Evolutionary conservation across 2,329 filamentous ascomycete species (phyloP).

Genomic region (Microdochium bolleyi): DNA sequence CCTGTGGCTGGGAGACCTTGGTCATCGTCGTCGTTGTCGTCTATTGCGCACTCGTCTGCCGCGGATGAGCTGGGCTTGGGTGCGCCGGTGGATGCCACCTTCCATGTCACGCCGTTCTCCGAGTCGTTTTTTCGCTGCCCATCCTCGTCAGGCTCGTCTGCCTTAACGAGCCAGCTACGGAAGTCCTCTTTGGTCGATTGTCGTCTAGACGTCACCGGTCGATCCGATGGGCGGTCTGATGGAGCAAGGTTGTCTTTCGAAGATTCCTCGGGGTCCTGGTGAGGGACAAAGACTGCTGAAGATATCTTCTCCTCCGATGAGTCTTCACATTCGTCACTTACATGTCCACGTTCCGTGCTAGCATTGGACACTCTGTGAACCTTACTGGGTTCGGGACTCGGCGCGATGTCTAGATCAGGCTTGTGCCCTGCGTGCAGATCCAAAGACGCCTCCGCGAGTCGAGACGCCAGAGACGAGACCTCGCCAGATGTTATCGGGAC

Average conservation of each 20-base stretch:
- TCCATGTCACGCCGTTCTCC: slow-evolving; percentile 17
- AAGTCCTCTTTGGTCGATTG: slow-evolving; percentile 25
- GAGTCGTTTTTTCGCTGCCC: slow-evolving; percentile 23
- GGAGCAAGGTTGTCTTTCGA: neutral
- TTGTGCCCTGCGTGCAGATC: neutral
- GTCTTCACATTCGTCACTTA: slow-evolving; percentile 21
- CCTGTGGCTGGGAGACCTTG: slow-evolving; percentile 6
- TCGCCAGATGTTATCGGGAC: neutral
- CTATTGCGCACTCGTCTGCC: slow-evolving; percentile 30
- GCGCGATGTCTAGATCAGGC: neutral
- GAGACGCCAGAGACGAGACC: neutral
- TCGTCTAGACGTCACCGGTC: slow-evolving; percentile 2
- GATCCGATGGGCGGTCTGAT: neutral
- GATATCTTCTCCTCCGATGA: slow-evolving; percentile 80
- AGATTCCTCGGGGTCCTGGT: slow-evolving; percentile 48
- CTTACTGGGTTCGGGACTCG: neutral
- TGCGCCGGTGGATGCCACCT: slow-evolving; percentile 11
- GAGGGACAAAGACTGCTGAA: slow-evolving; percentile 76
- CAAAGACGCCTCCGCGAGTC: neutral
- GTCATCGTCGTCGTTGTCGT: slow-evolving; percentile 34
- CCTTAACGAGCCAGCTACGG: slow-evolving; percentile 50
- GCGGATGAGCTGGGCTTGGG: slow-evolving; percentile 19
- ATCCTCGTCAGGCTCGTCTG: slow-evolving; percentile 38
- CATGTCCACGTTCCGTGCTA: neutral
- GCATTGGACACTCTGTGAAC: neutral